These are phyloP conservation scores for Panellus pusillus DNA, from an alignment of 768 basidiomycete species.

Conservation along the genomic window DNA sequence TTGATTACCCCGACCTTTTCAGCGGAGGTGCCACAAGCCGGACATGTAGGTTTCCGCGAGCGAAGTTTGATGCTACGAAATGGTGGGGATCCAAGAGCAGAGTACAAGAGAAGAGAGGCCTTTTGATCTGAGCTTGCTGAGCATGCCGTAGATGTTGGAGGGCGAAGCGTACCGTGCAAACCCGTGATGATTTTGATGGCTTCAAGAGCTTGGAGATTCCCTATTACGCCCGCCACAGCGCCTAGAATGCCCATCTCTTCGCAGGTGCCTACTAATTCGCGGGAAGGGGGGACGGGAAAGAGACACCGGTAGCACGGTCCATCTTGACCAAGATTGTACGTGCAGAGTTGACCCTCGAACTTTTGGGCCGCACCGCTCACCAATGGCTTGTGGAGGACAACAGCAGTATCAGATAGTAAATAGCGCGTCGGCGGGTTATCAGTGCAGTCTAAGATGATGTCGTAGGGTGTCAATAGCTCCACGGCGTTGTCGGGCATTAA, in stretches of 20 bases:
- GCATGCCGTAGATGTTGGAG: neutral
- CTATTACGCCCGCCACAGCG: slow-evolving; percentile 85
- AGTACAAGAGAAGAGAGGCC: slow-evolving; percentile 72
- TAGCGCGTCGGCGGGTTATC: slow-evolving; percentile 93
- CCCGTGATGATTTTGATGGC: slow-evolving; percentile 77
- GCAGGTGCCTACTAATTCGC: slow-evolving; percentile 68
- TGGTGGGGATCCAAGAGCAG: slow-evolving; percentile 64
- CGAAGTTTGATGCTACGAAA: slow-evolving; percentile 88
- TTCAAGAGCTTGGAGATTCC: slow-evolving; percentile 87
- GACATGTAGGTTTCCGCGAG: slow-evolving; percentile 64
- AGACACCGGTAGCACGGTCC: slow-evolving; percentile 95
- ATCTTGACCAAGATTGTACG: slow-evolving; percentile 64
- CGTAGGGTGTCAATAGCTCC: slow-evolving; percentile 59
- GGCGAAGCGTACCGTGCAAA: slow-evolving; percentile 50
- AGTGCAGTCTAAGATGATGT: slow-evolving; percentile 89
- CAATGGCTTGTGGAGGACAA: slow-evolving; percentile 73
- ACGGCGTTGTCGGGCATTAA: slow-evolving; percentile 66
- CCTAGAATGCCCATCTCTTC: slow-evolving; percentile 90
- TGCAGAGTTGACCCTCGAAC: slow-evolving; percentile 78
- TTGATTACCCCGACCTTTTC: slow-evolving; percentile 46
- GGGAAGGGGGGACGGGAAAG: slow-evolving; percentile 78
- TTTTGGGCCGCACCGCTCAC: slow-evolving; percentile 92
- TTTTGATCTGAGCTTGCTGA: slow-evolving; percentile 44
- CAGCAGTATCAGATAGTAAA: slow-evolving; percentile 84
- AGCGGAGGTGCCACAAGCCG: slow-evolving; percentile 66